Conservation (phyloP, 345 rosid genomes). For the Theobroma cacao region DNA sequence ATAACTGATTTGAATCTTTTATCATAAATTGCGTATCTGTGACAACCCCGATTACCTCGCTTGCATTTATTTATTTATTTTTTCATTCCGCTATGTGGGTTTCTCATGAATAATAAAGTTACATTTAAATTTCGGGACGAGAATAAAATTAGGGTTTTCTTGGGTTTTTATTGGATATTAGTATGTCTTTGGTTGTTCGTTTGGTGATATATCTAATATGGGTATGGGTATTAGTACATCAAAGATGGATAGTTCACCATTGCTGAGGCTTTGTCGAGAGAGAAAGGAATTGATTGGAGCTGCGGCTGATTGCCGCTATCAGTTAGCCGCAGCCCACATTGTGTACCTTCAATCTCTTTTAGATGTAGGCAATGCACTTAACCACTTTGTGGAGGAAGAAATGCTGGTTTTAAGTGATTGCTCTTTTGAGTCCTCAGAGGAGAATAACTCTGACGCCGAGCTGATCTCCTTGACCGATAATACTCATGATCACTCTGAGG, state of each 20-base stretch:
- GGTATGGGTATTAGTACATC: conserved; percentile 11
- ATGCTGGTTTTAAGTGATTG: conserved; percentile 16
- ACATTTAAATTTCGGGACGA: no score
- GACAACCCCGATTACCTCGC: no score
- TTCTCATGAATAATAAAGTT: no score
- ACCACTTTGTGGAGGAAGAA: conserved; percentile 29
- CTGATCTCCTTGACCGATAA: conserved; percentile 8
- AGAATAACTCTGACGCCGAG: conserved; percentile 4
- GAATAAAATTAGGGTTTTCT: no score
- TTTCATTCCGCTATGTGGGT: no score
- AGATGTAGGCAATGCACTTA: conserved; percentile 22
- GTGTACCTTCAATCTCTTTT: conserved; percentile 29
- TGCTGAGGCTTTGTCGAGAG: conserved; percentile 36
- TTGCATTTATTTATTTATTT: no score
- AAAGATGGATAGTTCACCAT: conserved; percentile 23
- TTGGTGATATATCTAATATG: background rate
- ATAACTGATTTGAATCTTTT: no score
- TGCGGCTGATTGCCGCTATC: conserved; percentile 27
- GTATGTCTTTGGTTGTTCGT: background rate
- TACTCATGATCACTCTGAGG: conserved; percentile 8
- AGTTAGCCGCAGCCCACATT: conserved; percentile 28
- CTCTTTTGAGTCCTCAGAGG: conserved; percentile 20
- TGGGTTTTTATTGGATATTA: no score
- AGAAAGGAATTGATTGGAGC: conserved; percentile 31
- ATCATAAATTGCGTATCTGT: no score